Conservation (phyloP, 768 basidiomycete genomes). For the Collybiopsis confluens region DNA sequence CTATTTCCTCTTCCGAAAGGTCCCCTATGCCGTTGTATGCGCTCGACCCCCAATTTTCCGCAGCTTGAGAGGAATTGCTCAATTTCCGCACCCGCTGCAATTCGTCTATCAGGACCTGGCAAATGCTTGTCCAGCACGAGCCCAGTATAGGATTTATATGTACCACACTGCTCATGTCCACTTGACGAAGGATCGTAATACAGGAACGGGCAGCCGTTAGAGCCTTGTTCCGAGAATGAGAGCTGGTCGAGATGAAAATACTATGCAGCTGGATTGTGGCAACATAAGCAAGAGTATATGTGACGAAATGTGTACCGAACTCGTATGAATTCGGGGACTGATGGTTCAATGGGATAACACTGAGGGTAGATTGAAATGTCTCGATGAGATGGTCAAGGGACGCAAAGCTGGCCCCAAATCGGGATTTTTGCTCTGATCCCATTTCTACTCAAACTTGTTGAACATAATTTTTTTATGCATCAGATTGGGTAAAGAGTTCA, state of each 20-base stretch:
- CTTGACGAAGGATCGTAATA: conserved; percentile 1
- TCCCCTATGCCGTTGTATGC: conserved; percentile 19
- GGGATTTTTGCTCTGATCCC: conserved; percentile 14
- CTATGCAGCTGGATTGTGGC: conserved; percentile 24
- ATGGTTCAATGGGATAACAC: conserved; percentile 7
- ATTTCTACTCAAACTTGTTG: conserved; percentile 13
- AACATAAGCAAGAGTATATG: conserved; percentile 22
- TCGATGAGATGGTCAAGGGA: conserved; percentile 23
- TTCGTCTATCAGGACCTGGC: conserved; percentile 6
- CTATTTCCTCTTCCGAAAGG: conserved; percentile 36
- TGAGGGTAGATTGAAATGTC: conserved; percentile 12
- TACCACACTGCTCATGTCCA: neutral
- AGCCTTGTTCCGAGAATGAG: conserved; percentile 7
- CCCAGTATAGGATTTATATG: conserved; percentile 9
- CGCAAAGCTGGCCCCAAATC: conserved; percentile 19
- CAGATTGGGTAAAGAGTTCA: neutral
- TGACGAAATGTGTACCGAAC: conserved; percentile 17
- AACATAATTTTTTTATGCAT: neutral
- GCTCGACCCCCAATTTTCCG: neutral
- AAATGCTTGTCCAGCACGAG: conserved; percentile 7
- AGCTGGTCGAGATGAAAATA: conserved; percentile 13
- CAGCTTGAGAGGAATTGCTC: neutral
- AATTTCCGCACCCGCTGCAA: neutral
- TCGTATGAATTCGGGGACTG: neutral
- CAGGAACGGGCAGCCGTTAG: conserved; percentile 1